Base-by-base conservation (phyloP, 495 filamentous ascomycete species). In the Penicillium atrosanguineum region DNA sequence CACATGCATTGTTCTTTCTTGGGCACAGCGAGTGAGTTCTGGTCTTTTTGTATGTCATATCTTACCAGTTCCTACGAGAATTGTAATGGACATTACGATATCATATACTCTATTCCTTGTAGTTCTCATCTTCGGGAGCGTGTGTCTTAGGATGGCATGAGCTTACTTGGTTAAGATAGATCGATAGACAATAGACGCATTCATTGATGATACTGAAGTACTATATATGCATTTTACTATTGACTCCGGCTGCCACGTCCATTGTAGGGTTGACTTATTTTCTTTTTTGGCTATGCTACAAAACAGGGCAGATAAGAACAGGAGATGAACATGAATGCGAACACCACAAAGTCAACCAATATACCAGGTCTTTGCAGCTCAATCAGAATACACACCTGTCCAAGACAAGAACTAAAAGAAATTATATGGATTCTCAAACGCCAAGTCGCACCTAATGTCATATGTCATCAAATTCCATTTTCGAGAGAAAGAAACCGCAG, bases 1-100 rank as follows among this genome's bases (percentile, higher is more conserved):
- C 52, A 52, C 63, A 65, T 69, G 66, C 61, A 68, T 63, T 63
- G 34, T 62, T 46, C 66, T 60, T 40, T 55, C 50, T 52, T 60
- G 57, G 61, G 65, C 62, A 68, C 65, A 74, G 70, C 70, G 70
- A 65, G 61, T 69, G 63, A 64, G 62, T 67, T 65, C 51, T 64
- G 61, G 59, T 53, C 44, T 58, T 57, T 64, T 40, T 63, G 55
- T 63, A 66, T 66, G 63, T 61, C 61, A 53, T 62, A 61, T 56
- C 57, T 54, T 61, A 41, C 47, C 37, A 43, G 38, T 48, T 54
- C 53, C 45, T 16, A 45, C 19, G 55, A 44, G 55, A 61, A 50
- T 52, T 42, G 52, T 57, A 61, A 63, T 63, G 55, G 52, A 64
- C 55, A 66, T 55, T 52, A 50, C 50, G 47, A 20, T 55, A 31